Percentiles rank a stretch among this genome's conserved stretches.
These are phyloP conservation scores for Rhizopogon vinicolor DNA, from an alignment of 768 basidiomycete species.

Conservation along the genomic window DNA sequence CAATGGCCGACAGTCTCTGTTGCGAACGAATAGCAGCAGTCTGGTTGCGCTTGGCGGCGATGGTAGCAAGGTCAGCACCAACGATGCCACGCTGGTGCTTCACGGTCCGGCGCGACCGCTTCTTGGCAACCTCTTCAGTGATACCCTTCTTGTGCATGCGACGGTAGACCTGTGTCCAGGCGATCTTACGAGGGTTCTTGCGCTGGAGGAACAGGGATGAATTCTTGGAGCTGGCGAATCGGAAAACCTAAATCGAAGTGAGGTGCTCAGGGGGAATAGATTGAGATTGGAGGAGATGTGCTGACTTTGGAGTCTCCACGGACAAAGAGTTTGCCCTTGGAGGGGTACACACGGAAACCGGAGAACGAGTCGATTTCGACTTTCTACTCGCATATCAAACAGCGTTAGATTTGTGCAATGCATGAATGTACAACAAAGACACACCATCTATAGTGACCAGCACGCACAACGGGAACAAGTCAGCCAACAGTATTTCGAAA, in stretches of 20 bases:
- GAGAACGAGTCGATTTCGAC: conserved; percentile 99
- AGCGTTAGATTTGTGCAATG: conserved; percentile 2
- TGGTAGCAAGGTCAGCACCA: conserved; percentile 89
- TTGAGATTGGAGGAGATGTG: background rate
- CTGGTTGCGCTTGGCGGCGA: conserved; percentile 91
- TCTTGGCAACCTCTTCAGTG: conserved; percentile 99
- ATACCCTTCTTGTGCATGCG: conserved; percentile 99
- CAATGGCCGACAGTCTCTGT: conserved; percentile 79
- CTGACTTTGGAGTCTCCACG: conserved; percentile 93
- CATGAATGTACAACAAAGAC: conserved; percentile 5
- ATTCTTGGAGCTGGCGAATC: conserved; percentile 90
- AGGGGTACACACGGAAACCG: conserved; percentile 96
- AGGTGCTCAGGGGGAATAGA: background rate
- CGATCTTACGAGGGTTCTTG: conserved; percentile 99
- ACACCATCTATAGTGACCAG: conserved; percentile 17
- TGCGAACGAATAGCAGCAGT: conserved; percentile 79
- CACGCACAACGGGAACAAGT: conserved; percentile 2
- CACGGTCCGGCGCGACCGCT: conserved; percentile 92
- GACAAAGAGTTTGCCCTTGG: conserved; percentile 94
- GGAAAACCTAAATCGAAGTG: conserved; percentile 67
- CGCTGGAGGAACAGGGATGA: conserved; percentile 97
- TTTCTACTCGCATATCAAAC: conserved; percentile 52
- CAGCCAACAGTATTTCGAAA: conserved; percentile 12
- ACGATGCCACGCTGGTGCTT: conserved; percentile 99
- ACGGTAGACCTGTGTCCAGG: conserved; percentile 92